phyloP scores from a whole-genome alignment of 148 eudicot genomes.

The Chenopodium album region DNA sequence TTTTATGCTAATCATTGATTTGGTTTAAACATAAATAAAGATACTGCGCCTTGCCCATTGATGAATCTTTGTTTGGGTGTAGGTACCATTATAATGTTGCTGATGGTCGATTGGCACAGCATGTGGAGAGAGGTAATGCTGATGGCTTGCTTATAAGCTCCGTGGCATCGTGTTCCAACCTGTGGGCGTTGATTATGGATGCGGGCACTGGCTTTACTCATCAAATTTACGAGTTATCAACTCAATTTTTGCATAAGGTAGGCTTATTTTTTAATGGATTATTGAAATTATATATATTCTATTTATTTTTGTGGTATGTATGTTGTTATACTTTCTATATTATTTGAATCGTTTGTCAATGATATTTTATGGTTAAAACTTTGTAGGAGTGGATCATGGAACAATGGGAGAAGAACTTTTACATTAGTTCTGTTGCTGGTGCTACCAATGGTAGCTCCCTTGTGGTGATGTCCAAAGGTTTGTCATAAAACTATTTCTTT shows the following conservation, averaged over 20 bases:
- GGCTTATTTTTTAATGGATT: not conserved
- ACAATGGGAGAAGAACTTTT: conserved; percentile 90
- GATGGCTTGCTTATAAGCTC: conserved; percentile 78
- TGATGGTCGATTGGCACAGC: conserved; percentile 79
- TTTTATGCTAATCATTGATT: not conserved
- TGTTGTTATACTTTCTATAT: not conserved
- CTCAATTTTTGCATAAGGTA: conserved; percentile 82
- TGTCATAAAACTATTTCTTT: conserved; percentile 13
- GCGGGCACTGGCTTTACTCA: conserved; percentile 72
- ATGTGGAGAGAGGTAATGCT: conserved; percentile 77
- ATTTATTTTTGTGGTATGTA: not conserved
- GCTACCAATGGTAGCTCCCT: conserved; percentile 76
- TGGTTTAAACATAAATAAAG: not conserved
- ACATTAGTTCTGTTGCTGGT: conserved; percentile 87
- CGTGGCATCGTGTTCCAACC: conserved; percentile 73
- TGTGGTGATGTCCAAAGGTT: conserved; percentile 94
- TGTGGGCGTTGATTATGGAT: conserved; percentile 95
- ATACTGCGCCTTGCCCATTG: not conserved
- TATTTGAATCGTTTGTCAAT: not conserved
- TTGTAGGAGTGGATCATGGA: conserved; percentile 92
- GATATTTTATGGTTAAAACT: conserved; percentile 1
- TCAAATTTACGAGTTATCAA: conserved; percentile 81
- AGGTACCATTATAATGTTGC: conserved; percentile 93
- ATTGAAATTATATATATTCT: not conserved
- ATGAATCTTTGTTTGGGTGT: conserved; percentile 5